Base-by-base conservation (phyloP, 2,329 filamentous ascomycete genomes). In the Sclerotinia borealis region DNA sequence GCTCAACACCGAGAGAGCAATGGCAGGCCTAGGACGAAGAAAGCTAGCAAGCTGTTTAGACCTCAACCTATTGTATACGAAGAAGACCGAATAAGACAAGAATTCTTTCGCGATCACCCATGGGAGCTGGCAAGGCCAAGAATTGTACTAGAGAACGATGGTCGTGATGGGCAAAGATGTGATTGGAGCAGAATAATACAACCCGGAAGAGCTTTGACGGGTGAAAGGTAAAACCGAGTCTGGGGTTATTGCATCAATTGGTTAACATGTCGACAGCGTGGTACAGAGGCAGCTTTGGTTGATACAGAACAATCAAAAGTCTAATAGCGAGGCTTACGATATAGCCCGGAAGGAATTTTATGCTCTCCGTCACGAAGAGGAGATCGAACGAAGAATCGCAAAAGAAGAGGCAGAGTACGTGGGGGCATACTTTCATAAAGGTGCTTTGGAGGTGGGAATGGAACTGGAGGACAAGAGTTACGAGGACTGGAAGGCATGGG, bases 61-160 rank as follows among this genome's bases (percentile, higher is more conserved):
- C 95, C 95, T 1, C 84, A 92, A 68, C 78, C 80, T 64, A 87
- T 99, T 67, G 79, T 79, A 61, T 97, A 95, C 75, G 85, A 89
- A 65, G 95, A 99, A 76, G 95, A 99, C 77, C 77, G 79, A 65
- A 81, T 99, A 72, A 88, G 95, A 67, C 81, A 78, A 69, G 85
- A 87, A 34, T 99, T 98, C 79, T 99, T 91, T 80, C 86, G 83
- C 72, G 93, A 99, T 76, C 95, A 99, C 75, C 95, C 95, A 6
- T 99, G 95, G 95, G 95, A 99, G 78, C 79, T 99, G 73, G 95
- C 95, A 22, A 84, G 93, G 67, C 95, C 95, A 61, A 84, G 91
- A 69, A 82, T 96, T 64, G 80, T 99, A 52, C 79, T 98, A 11
- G 95, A 99, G 78, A 81, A 87, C 69, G 89, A 93, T 72, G 95